Conservation (phyloP, 257 asterid genomes). For the Echites panduratus region DNA sequence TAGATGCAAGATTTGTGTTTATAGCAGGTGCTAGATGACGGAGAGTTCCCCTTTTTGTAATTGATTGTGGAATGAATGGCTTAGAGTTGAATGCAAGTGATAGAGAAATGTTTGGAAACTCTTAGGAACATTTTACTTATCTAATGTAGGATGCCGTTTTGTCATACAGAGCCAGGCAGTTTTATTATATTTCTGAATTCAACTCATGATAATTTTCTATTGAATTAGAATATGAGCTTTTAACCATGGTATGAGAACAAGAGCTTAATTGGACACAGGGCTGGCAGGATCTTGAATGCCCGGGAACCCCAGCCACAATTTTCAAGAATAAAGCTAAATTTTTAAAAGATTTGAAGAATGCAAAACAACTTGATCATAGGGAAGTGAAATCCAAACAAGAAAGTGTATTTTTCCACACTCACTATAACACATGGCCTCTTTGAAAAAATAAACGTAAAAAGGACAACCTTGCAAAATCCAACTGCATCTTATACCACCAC, state of each 20-base stretch:
- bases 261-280: no score
- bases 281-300: neutral
- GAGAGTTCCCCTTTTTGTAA: conserved; percentile 7
- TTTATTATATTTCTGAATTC: neutral
- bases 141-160: conserved; percentile 12
- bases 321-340: neutral
- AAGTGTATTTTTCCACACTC: neutral
- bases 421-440: neutral
- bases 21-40: conserved; percentile 19
- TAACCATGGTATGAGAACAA: neutral
- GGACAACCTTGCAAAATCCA: neutral
- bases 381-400: neutral
- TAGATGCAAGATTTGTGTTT: conserved; percentile 19
- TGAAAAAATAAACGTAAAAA: neutral
- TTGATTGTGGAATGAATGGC: conserved; percentile 15
- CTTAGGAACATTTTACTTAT: conserved; percentile 1
- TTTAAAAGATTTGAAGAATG: neutral
- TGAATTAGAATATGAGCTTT: neutral
- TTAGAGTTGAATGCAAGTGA: conserved; percentile 19
- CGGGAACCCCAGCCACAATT: neutral
- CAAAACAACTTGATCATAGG: neutral
- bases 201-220: neutral
- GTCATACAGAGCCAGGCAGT: neutral
- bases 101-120: conserved; percentile 27
- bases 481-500: neutral